Conservation (phyloP, 1,139 yeast genomes). For the Chernovozyma aurita region DNA sequence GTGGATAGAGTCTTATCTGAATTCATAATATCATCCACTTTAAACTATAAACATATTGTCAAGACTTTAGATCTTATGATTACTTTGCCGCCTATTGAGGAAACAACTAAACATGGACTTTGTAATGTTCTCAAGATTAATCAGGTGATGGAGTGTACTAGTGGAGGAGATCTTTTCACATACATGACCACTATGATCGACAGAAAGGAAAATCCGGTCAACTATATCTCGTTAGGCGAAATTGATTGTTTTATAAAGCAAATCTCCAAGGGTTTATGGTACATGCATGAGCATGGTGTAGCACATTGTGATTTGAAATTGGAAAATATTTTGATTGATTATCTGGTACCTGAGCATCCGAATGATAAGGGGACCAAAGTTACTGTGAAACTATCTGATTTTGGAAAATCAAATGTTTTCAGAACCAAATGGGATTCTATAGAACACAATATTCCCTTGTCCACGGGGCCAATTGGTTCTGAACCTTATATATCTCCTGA, state of each 20-base stretch:
- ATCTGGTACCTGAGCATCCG: constrained; percentile 10
- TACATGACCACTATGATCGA: constrained; percentile 23
- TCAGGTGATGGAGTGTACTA: constrained; percentile 75
- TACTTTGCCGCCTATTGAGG: constrained; percentile 12
- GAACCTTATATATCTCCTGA: constrained; percentile 76
- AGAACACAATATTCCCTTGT: constrained; percentile 48
- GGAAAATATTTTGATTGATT: constrained; percentile 50
- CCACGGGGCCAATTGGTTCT: constrained; percentile 66
- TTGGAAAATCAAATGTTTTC: constrained; percentile 76
- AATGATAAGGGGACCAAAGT: constrained; percentile 19
- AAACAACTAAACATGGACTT: constrained; percentile 1
- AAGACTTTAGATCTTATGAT: constrained; percentile 64
- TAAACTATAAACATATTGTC: constrained; percentile 67
- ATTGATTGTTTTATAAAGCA: constrained; percentile 72
- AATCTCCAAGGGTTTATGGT: constrained; percentile 56
- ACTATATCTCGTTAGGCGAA: constrained; percentile 41
- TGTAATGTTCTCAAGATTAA: constrained; percentile 45
- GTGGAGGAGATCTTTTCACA: constrained; percentile 64
- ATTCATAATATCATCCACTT: constrained; percentile 67
- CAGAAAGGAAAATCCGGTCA: constrained; percentile 11
- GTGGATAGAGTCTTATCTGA: constrained; percentile 71
- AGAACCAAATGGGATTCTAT: constrained; percentile 55
- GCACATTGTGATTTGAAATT: constrained; percentile 73
- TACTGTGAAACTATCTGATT: constrained; percentile 58
- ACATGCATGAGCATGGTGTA: constrained; percentile 70